Conservation (phyloP, 2,329 filamentous ascomycete genomes). For the Alternaria triticimaculans region DNA sequence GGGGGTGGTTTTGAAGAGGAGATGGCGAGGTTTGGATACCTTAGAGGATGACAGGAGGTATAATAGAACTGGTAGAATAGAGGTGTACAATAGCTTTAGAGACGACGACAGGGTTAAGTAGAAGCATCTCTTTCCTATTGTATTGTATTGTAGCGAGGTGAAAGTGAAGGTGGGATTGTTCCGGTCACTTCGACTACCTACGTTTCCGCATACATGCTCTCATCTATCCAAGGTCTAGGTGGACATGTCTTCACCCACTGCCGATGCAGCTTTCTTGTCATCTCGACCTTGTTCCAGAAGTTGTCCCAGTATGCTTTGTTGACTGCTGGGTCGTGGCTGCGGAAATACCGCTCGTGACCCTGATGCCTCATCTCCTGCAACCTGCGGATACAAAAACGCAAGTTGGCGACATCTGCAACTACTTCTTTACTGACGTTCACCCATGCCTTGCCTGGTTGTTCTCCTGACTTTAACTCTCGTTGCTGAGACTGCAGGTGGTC, state of each 20-base stretch:
- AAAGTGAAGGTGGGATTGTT: background rate
- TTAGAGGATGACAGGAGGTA: background rate
- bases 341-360: background rate
- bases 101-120: background rate
- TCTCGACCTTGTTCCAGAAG: conserved; percentile 31
- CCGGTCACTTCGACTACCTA: background rate
- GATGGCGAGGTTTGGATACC: background rate
- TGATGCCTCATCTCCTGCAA: background rate
- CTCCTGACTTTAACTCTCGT: background rate
- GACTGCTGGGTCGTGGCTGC: background rate
- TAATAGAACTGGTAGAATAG: background rate
- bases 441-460: background rate
- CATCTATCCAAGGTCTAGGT: background rate
- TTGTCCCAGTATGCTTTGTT: conserved; percentile 37
- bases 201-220: background rate
- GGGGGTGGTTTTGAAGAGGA: background rate
- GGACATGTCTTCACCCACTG: background rate
- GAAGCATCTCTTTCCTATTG: background rate
- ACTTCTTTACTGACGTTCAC: background rate
- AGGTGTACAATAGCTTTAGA: background rate
- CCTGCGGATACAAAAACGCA: background rate
- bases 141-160: background rate
- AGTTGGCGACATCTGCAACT: too few relatives aligned
- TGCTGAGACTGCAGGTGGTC: background rate
- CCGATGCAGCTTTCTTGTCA: background rate